Percentiles rank a stretch among this genome's conserved stretches.
phyloP scores from a whole-genome alignment of 331 rosid species.

The Stylosanthes scabra region DNA sequence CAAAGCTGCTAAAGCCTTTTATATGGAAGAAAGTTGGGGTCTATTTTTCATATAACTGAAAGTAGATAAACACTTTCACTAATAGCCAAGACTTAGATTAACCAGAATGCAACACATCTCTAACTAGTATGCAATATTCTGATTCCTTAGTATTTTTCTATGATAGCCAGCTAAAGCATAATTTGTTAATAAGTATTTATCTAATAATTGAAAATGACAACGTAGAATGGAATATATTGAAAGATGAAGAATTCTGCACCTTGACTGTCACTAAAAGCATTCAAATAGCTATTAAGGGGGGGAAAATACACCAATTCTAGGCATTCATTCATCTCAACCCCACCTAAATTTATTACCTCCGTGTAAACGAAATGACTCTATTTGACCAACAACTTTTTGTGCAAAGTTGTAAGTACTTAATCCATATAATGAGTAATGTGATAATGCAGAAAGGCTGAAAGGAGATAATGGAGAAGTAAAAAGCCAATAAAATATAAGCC shows the following conservation, averaged over 20 bases:
- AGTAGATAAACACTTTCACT: conserved; percentile 16
- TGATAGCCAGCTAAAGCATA: neutral
- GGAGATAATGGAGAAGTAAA: neutral
- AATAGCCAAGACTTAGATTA: conserved; percentile 11
- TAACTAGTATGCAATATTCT: conserved; percentile 22
- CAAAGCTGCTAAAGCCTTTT: neutral
- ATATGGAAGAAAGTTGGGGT: conserved; percentile 8
- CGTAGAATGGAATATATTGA: neutral
- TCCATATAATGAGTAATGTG: neutral
- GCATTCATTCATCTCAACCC: conserved; percentile 9
- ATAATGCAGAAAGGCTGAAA: neutral
- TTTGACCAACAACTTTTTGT: neutral
- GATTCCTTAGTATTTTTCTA: neutral
- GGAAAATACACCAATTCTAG: neutral
- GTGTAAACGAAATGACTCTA: neutral
- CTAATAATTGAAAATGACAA: neutral
- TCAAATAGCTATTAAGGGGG: neutral
- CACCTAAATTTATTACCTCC: neutral
- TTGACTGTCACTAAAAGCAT: conserved; percentile 1
- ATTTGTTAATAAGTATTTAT: neutral
- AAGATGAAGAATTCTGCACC: neutral
- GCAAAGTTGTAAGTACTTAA: neutral
- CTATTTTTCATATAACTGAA: conserved; percentile 18
- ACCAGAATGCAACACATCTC: neutral
- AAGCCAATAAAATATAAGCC: neutral